phyloP scores from a whole-genome alignment of 2,329 filamentous ascomycete species.

The Colletotrichum incanum region DNA sequence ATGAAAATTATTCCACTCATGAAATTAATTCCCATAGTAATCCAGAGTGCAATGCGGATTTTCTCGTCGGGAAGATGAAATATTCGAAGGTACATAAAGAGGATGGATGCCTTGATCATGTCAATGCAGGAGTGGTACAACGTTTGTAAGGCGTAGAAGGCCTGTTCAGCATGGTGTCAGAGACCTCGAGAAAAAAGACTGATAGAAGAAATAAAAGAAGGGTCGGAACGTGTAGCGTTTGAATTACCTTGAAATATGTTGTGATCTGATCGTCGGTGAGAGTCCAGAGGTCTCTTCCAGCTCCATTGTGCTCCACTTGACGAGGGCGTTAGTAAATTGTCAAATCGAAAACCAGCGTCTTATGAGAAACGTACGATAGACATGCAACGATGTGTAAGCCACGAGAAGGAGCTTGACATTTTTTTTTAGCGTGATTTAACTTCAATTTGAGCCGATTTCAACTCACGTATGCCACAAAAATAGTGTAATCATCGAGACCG shows the following conservation, averaged over 20 bases:
- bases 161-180: not conserved
- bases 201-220: too few species aligned
- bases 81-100: conserved; percentile 39
- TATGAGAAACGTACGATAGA: conserved; percentile 7
- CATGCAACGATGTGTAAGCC: not conserved
- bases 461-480: conserved; percentile 28
- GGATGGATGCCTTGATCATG: conserved; percentile 33
- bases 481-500: conserved; percentile 31
- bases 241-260: conserved; percentile 21
- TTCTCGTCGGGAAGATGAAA: conserved; percentile 38
- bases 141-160: conserved; percentile 20
- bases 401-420: not conserved
- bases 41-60: conserved; percentile 26
- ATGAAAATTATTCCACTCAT: conserved; percentile 21
- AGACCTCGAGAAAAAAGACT: accelerated
- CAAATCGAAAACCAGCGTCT: too few species aligned
- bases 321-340: not conserved
- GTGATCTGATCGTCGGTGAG: not conserved
- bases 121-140: conserved; percentile 35
- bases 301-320: conserved; percentile 28
- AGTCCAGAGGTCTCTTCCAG: conserved; percentile 37
- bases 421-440: not conserved
- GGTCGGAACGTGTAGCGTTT: too few species aligned
- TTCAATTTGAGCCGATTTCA: accelerated
- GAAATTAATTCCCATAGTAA: conserved; percentile 10